Evolutionary conservation across 1,284 basidiomycete genomes (phyloP).

Genomic region (Ganoderma lingzhi): DNA sequence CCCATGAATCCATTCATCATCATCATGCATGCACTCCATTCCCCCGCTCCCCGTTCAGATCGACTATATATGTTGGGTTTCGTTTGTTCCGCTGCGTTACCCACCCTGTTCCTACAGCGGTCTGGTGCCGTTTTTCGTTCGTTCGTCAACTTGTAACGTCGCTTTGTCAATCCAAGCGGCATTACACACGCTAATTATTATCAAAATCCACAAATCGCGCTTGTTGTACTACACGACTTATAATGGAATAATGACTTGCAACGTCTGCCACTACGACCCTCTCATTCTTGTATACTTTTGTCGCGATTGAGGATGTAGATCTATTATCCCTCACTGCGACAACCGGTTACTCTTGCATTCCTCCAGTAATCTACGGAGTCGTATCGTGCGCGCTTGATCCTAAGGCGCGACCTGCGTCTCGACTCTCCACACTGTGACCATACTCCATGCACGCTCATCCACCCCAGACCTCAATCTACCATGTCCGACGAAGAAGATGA

Average conservation of each 20-base stretch:
- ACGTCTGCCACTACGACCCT: slow-evolving; percentile 17
- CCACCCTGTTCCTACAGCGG: slow-evolving; percentile 40
- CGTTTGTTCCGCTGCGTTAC: slow-evolving; percentile 31
- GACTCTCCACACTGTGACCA: slow-evolving; percentile 13
- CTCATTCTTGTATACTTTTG: slow-evolving; percentile 1
- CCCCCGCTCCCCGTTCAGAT: slow-evolving; percentile 31
- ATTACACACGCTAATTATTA: slow-evolving; percentile 24
- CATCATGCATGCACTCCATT: slow-evolving; percentile 21
- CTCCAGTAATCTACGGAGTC: neutral
- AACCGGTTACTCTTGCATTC: slow-evolving; percentile 4
- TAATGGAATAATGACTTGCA: slow-evolving; percentile 30
- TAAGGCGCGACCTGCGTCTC: neutral
- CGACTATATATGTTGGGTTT: slow-evolving; percentile 29
- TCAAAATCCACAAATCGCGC: slow-evolving; percentile 20
- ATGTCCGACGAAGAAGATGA: slow-evolving; percentile 81
- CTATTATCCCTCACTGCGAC: neutral
- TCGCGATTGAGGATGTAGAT: neutral
- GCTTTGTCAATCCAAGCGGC: slow-evolving; percentile 46
- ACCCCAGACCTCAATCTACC: neutral
- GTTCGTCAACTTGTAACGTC: slow-evolving; percentile 49
- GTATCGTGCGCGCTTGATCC: neutral
- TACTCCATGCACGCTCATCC: slow-evolving; percentile 13
- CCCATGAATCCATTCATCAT: slow-evolving; percentile 20
- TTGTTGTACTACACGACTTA: slow-evolving; percentile 28
- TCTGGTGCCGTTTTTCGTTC: slow-evolving; percentile 58